Base-by-base conservation (phyloP, 164 flowering plant genomes). In the Magnolia kwangsiensis region DNA sequence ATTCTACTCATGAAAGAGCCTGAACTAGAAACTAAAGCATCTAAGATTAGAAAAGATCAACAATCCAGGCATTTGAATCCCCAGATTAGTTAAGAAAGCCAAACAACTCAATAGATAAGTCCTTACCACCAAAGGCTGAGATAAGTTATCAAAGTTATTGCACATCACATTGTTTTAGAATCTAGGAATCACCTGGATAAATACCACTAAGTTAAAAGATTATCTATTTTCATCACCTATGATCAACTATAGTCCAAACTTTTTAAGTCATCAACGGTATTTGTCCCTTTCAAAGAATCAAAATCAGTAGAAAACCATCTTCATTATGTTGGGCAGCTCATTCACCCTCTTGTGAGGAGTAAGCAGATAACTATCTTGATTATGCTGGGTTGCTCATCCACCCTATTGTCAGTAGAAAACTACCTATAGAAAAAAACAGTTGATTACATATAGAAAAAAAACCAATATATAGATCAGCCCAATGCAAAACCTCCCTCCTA, bases 41-140 rank as follows among this genome's bases (percentile, higher is more conserved):
- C 29, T 27, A 63, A 67, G 18, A 67, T 67, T 67, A 29, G 29
- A 67, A 67, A 8, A 27, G 29, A 27, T 27, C 29, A 27, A 27
- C 29, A 65, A 8, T 29, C 9, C n/a, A 67, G 19, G 14, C 23
- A 67, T 23, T 14, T 27, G 14, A 31, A 67, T 7, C 8, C 37
- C 70, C 49, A 0, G 19, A 27, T 21, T 65, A 67, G n/a, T 67
- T 67, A 31, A 63, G 13, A 50, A 67, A 20, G 24, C 55, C 9
- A 65, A 67, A 72, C 29, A 58, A 27, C 20, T 61, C 10, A 59
- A 51, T 37, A 69, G 50, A 5, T 19, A 58, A 31, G 31, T n/a
- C n/a, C 93, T 84, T 84, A 96, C 99, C 99, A 89, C 99, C 99
- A 96, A 73, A 96, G 91, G 75, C 87, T 70, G 50, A 96, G 64